phyloP scores from a whole-genome alignment of 768 basidiomycete genomes.

The Hygrophorus pudorinus region DNA sequence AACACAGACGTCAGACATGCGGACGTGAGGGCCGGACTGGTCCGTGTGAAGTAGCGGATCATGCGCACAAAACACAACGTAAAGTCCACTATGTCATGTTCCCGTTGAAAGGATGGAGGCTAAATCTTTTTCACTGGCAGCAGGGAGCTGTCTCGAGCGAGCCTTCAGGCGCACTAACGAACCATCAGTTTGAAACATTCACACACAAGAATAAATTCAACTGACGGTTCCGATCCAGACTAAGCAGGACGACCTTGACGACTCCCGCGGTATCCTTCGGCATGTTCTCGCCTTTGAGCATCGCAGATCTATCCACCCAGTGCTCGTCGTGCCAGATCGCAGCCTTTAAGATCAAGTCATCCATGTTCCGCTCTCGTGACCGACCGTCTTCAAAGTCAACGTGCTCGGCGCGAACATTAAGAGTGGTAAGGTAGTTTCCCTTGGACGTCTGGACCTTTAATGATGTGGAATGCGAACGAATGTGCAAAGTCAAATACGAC shows the following conservation, averaged over 20 bases:
- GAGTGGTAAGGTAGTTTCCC: constrained; percentile 84
- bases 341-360: constrained; percentile 88
- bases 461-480: constrained; percentile 63
- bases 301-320: constrained; percentile 74
- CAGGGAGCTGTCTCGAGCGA: constrained; percentile 74
- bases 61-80: too few relatives aligned
- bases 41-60: too few relatives aligned
- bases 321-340: constrained; percentile 92
- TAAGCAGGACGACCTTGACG: constrained; percentile 82
- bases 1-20: too few relatives aligned
- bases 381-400: constrained; percentile 53
- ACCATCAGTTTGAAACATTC: constrained; percentile 11
- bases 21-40: too few relatives aligned
- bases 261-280: constrained; percentile 33
- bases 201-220: constrained; percentile 12
- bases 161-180: constrained; percentile 79
- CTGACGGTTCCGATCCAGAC: constrained; percentile 87
- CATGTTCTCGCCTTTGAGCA: constrained; percentile 41
- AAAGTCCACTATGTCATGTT: neutral
- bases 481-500: constrained; percentile 60
- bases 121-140: constrained; percentile 80
- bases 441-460: constrained; percentile 94
- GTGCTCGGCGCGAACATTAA: constrained; percentile 77
- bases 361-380: constrained; percentile 67
- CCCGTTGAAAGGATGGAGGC: constrained; percentile 43